Evolutionary conservation across 164 flowering plant genomes (phyloP).

Genomic region (Sedum album): DNA sequence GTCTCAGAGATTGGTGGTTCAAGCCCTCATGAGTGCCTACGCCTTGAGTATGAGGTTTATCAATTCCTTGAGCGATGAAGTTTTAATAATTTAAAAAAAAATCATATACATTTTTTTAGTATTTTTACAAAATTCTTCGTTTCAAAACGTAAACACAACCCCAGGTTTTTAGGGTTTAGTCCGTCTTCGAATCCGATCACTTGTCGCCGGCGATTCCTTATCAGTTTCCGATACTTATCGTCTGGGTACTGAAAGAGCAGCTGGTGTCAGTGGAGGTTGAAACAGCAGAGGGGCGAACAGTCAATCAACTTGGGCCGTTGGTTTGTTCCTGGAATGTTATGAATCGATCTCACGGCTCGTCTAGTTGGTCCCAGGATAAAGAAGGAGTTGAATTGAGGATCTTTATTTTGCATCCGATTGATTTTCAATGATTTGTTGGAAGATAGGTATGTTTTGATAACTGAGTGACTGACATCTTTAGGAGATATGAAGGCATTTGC

Average conservation of each 20-base stretch:
- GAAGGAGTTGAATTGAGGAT: background rate
- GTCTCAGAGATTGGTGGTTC: too few species aligned
- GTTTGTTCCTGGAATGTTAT: slow-evolving; percentile 63
- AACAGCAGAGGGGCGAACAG: slow-evolving; percentile 58
- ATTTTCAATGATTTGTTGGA: too few species aligned
- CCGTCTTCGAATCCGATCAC: background rate
- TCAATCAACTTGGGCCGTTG: slow-evolving; percentile 68
- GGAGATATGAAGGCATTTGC: slow-evolving; percentile 52
- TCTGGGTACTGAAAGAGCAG: slow-evolving; percentile 48
- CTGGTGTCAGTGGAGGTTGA: too few species aligned
- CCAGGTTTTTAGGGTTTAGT: background rate
- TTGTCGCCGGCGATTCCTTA: background rate
- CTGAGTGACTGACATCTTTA: too few species aligned
- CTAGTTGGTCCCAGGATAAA: slow-evolving; percentile 88
- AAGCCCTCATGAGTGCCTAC: too few species aligned
- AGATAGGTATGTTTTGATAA: too few species aligned
- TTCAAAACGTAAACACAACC: background rate
- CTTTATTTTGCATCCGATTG: background rate
- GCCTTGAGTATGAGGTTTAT: too few species aligned
- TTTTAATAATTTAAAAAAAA: too few species aligned
- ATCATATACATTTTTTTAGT: too few species aligned
- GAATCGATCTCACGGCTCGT: slow-evolving; percentile 90
- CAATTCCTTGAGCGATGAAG: too few species aligned
- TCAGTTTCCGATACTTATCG: background rate
- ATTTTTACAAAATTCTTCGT: too few species aligned